phyloP scores from a whole-genome alignment of 2,329 filamentous ascomycete genomes.

The Sphaceloma murrayae region DNA sequence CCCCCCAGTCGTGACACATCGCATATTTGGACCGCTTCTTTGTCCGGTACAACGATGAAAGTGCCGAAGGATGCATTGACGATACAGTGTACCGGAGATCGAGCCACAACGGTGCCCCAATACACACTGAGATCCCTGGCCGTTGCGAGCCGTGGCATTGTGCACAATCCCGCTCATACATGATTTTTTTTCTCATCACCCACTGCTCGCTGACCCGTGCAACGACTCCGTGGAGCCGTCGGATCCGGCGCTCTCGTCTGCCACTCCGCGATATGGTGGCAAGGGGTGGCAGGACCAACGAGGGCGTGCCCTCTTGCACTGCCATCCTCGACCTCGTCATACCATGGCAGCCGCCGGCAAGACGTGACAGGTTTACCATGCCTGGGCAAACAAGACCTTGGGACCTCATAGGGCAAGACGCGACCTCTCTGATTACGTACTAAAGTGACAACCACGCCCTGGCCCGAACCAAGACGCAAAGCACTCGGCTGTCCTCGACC shows the following conservation, averaged over 20 bases:
- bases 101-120: neutral
- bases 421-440: no score
- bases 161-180: slow-evolving; percentile 6
- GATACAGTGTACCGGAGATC: slow-evolving; percentile 2
- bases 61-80: slow-evolving; percentile 10
- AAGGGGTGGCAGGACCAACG: neutral
- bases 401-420: no score
- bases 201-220: no score
- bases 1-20: neutral
- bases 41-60: slow-evolving; percentile 3
- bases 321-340: slow-evolving; percentile 5
- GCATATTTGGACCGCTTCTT: neutral
- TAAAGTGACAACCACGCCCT: no score
- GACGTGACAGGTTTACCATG: neutral
- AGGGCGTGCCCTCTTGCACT: neutral
- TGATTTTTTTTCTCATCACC: neutral
- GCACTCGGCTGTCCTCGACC: no score
- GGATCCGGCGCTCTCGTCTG: neutral
- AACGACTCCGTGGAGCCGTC: neutral
- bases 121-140: neutral
- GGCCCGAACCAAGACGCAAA: no score
- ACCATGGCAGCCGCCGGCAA: neutral
- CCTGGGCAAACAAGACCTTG: no score
- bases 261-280: slow-evolving; percentile 3
- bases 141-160: slow-evolving; percentile 8